Evolutionary conservation across 345 rosid genomes (phyloP).

Genomic region (Bruguiera parviflora): DNA sequence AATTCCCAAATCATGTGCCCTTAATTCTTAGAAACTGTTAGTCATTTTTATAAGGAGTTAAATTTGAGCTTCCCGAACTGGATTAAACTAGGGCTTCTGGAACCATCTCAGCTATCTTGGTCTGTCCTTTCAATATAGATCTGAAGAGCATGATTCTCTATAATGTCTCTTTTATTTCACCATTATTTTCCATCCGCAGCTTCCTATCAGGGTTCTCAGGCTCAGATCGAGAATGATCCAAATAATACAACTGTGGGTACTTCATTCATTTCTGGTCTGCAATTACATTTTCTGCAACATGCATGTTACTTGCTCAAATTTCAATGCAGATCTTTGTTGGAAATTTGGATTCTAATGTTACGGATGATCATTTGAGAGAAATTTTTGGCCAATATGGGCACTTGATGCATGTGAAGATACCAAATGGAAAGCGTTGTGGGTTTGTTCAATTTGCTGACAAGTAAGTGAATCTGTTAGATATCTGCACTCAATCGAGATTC

Average conservation of each 20-base stretch:
- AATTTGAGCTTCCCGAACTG: no score
- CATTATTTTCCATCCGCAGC: no score
- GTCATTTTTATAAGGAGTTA: no score
- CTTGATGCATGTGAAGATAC: slow-evolving; percentile 78
- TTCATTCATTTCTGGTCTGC: slow-evolving; percentile 14
- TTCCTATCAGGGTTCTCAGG: slow-evolving; percentile 37
- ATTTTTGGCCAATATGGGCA: slow-evolving; percentile 79
- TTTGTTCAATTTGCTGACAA: slow-evolving; percentile 86
- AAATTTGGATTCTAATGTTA: slow-evolving; percentile 65
- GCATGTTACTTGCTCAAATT: slow-evolving; percentile 16
- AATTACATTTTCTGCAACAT: not conserved
- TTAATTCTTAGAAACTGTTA: no score
- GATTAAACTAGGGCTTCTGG: no score
- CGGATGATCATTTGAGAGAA: slow-evolving; percentile 70
- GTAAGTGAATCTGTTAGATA: slow-evolving; percentile 29
- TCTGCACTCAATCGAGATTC: not conserved
- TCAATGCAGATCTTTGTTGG: slow-evolving; percentile 78
- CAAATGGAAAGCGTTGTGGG: slow-evolving; percentile 77
- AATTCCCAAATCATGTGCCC: no score
- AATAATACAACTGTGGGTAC: slow-evolving; percentile 84
- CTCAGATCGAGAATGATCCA: slow-evolving; percentile 70
- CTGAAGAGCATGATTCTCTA: no score
- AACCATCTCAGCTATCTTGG: no score
- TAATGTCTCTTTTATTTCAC: no score
- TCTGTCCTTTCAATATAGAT: no score